Conservation (phyloP, 805 yeast genomes). For the Huiozyma naganishii region DNA sequence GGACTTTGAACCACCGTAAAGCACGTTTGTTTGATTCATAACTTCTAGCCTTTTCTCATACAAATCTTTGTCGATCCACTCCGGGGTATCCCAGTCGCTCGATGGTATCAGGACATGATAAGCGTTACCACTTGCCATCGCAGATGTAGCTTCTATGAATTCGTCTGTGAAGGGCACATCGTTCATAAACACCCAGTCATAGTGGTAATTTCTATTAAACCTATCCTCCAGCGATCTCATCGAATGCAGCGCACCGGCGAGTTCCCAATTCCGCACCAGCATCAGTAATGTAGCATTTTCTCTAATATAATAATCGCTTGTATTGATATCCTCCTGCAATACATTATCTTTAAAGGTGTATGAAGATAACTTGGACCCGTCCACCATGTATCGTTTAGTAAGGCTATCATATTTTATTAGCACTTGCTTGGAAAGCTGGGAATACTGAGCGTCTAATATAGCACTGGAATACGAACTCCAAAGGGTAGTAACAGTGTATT, state of each 20-base stretch:
- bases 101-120: constrained; percentile 56
- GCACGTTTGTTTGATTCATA: constrained; percentile 36
- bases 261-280: constrained; percentile 77
- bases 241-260: constrained; percentile 59
- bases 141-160: constrained; percentile 48
- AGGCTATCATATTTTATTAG: constrained; percentile 9
- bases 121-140: constrained; percentile 54
- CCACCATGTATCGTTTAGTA: constrained; percentile 6
- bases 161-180: constrained; percentile 59
- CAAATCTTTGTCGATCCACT: constrained; percentile 48
- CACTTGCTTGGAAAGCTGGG: constrained; percentile 8
- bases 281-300: constrained; percentile 74
- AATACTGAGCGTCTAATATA: neutral
- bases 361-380: constrained; percentile 18
- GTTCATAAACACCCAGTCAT: constrained; percentile 72
- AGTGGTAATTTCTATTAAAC: constrained; percentile 53
- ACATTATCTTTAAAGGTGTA: constrained; percentile 17
- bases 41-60: constrained; percentile 38
- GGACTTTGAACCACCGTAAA: constrained; percentile 56
- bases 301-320: neutral
- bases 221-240: constrained; percentile 73
- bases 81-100: constrained; percentile 72
- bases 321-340: neutral
- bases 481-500: too few relatives aligned
- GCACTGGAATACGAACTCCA: too few relatives aligned